Base-by-base conservation (phyloP, 2,329 filamentous ascomycete genomes). In the Pyrenophora graminea region DNA sequence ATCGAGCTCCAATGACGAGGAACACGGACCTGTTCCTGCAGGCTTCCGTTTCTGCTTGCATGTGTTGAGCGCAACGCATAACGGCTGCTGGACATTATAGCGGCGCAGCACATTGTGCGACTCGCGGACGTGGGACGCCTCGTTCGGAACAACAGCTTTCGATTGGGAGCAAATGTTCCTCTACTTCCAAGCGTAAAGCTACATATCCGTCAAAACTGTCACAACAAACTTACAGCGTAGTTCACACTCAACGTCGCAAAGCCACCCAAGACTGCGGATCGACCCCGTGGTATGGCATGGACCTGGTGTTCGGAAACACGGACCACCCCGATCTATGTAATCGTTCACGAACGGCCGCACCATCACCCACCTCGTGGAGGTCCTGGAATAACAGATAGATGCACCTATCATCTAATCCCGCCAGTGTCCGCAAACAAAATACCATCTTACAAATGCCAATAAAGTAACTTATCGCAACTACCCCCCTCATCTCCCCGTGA, bases 221-320 rank as follows among this genome's bases (percentile, higher is more conserved):
- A 25, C 6, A 17, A 15, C 15, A 37, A n/a, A 23, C 13, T 19
- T 8, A 36, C 13, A 17, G 30, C 27, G 17, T 27, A 18, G 34
- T 40, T 27, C 23, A 19, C 6, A 32, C n/a, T 30, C 8, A 15
- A 27, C 18, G 12, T 19, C n/a, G 23, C 13, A 33, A 48, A 38
- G 44, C 39, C 19, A 31, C 40, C 36, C 36, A 32, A 17, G 39
- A 15, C 32, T 25, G 8, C 34, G 34, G 33, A 43, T 40, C 33
- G 34, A 21, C 45, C 38, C 27, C 45, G 45, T 43, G 39, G 39
- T 21, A 21, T 48, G n/a, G 23, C 49, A 48, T 42, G 36, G 45
- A 45, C 55, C 51, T 53, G 52, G 60, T 51, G 58, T 56, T 59
- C 66, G 63, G 66, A 41, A 60, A 62, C 47, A 43, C 64, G 63